These are phyloP conservation scores for Trichoderma sp. DNA, from an alignment of 2,329 filamentous ascomycete species.

Conservation along the genomic window DNA sequence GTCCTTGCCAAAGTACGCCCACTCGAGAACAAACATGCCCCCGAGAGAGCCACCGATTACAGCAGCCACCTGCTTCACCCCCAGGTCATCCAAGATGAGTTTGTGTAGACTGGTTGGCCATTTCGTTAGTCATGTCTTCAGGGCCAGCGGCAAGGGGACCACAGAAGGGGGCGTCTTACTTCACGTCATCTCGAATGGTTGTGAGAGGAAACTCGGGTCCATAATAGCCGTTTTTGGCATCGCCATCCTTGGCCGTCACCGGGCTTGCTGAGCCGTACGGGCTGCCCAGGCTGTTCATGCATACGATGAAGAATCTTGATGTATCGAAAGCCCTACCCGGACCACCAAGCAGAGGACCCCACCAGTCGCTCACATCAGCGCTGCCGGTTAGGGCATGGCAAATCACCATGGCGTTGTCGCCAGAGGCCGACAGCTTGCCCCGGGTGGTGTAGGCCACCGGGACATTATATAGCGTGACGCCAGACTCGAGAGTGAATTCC, in stretches of 20 bases:
- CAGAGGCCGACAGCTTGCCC: conserved; percentile 59
- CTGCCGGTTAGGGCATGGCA: conserved; percentile 86
- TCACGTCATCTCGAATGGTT: conserved; percentile 93
- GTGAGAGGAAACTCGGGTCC: conserved; percentile 96
- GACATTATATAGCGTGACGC: conserved; percentile 76
- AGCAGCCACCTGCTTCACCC: conserved; percentile 74
- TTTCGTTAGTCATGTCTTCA: conserved; percentile 28
- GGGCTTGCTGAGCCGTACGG: conserved; percentile 87
- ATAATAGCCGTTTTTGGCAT: conserved; percentile 72
- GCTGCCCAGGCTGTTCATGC: conserved; percentile 82
- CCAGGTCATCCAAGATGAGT: conserved; percentile 76
- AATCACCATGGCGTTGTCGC: conserved; percentile 71
- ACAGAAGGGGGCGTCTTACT: conserved; percentile 55
- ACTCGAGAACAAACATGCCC: conserved; percentile 88
- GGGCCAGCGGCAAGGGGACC: conserved; percentile 18
- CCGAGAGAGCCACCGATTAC: conserved; percentile 85
- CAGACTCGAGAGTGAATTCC: conserved; percentile 89
- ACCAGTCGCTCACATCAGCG: conserved; percentile 84
- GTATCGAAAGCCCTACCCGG: conserved; percentile 79
- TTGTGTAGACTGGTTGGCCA: conserved; percentile 72
- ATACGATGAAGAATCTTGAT: conserved; percentile 81
- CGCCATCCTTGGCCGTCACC: conserved; percentile 83
- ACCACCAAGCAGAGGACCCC: conserved; percentile 79
- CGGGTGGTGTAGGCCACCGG: conserved; percentile 69
- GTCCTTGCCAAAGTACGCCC: conserved; percentile 85